Evolutionary conservation across 106 monocot species (phyloP).

Genomic region (Allium fistulosum): DNA sequence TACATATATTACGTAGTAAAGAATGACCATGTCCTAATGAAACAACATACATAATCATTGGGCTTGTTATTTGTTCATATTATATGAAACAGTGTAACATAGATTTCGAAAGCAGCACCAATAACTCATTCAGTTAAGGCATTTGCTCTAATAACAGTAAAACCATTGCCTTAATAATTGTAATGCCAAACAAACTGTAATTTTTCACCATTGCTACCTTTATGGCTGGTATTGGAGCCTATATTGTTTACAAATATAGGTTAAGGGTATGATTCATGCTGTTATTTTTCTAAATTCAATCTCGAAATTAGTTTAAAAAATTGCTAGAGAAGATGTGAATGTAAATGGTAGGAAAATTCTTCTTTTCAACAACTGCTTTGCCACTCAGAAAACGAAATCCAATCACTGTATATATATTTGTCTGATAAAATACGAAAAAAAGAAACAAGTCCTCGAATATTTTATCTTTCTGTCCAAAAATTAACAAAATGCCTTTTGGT

Average conservation of each 20-base stretch:
- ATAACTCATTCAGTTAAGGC: no score
- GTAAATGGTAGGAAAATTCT: background rate
- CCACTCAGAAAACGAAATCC: no score
- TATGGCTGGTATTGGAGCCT: conserved; percentile 55
- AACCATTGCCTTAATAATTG: no score
- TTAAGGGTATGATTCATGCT: conserved; percentile 51
- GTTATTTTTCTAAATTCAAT: background rate
- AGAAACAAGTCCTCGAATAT: background rate
- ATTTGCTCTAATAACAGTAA: no score
- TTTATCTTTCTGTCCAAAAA: no score
- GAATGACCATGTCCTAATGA: no score
- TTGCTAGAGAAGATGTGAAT: background rate
- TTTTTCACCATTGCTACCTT: conserved; percentile 18
- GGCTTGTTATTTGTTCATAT: no score
- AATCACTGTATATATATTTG: background rate
- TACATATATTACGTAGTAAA: background rate
- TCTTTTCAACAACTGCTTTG: background rate
- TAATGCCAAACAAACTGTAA: no score
- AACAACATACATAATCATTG: no score
- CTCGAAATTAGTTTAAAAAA: background rate
- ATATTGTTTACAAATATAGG: conserved; percentile 89
- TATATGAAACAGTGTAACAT: no score
- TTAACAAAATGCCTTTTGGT: no score
- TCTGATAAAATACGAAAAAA: background rate
- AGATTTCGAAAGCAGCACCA: no score